Evolutionary conservation across 2,329 filamentous ascomycete genomes (phyloP).

Genomic region (Chaetomiaceae sp.): DNA sequence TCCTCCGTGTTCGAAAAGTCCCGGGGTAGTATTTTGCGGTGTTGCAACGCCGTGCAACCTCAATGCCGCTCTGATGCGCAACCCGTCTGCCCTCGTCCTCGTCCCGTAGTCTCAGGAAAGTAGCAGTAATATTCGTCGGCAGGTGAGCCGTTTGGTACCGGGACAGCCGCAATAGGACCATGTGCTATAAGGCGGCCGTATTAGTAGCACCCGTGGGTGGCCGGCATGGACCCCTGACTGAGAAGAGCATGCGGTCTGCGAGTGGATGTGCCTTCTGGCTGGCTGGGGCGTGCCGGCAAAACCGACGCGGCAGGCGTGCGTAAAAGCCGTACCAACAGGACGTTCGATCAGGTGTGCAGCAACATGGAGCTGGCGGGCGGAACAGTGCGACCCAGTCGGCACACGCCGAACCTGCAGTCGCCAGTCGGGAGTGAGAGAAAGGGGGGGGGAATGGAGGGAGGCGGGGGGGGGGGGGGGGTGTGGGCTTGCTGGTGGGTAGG

Average conservation of each 20-base stretch:
- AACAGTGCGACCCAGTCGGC: conserved; percentile 13
- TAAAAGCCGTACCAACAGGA: conserved; percentile 13
- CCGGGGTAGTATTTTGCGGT: conserved; percentile 26
- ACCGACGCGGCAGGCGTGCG: conserved; percentile 18
- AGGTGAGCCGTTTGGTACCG: conserved; percentile 23
- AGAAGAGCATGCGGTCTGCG: conserved; percentile 13
- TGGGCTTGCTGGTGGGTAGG: background rate
- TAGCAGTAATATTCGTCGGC: conserved; percentile 17
- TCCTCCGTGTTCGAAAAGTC: conserved; percentile 18
- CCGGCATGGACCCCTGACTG: conserved; percentile 12
- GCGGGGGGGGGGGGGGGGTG: background rate
- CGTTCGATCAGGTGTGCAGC: conserved; percentile 7
- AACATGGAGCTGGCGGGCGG: background rate
- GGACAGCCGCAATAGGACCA: conserved; percentile 23
- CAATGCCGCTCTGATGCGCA: conserved; percentile 27
- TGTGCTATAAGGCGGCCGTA: conserved; percentile 23
- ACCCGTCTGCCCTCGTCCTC: conserved; percentile 13
- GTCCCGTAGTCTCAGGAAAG: conserved; percentile 11
- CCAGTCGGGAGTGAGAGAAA: conserved; percentile 6
- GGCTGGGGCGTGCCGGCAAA: conserved; percentile 21
- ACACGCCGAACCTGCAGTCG: conserved; percentile 12
- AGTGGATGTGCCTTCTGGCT: conserved; percentile 7
- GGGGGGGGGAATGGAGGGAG: conserved; percentile 5
- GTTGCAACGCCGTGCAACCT: conserved; percentile 30
- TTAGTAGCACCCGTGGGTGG: conserved; percentile 25